Evolutionary conservation across 129 eudicot species (phyloP).

Genomic region (Lactuca saligna): DNA sequence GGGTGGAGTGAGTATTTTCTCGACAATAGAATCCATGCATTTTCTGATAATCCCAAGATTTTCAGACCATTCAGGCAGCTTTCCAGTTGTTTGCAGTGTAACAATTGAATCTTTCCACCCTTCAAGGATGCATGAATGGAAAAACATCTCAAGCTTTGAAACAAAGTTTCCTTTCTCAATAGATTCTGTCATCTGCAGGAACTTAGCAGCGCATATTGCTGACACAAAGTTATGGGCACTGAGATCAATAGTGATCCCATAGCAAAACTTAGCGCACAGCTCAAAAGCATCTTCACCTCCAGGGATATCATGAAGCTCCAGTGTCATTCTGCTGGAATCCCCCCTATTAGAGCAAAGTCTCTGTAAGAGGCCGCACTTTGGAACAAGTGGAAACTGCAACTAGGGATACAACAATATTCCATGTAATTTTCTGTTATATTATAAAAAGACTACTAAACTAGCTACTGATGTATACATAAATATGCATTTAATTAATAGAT

Average conservation of each 20-base stretch:
- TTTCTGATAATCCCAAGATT: constrained; percentile 81
- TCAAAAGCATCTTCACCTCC: constrained; percentile 90
- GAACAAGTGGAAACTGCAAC: constrained; percentile 77
- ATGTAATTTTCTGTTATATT: constrained; percentile 11
- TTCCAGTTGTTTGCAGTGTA: constrained; percentile 48
- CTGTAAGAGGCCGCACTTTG: constrained; percentile 73
- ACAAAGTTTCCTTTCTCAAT: constrained; percentile 60
- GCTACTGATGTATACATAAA: neutral
- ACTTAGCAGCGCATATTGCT: constrained; percentile 75
- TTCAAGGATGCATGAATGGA: constrained; percentile 66
- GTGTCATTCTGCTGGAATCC: constrained; percentile 31
- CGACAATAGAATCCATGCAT: constrained; percentile 75
- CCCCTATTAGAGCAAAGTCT: constrained; percentile 46
- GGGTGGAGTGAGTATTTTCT: constrained; percentile 66
- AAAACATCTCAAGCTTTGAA: constrained; percentile 62
- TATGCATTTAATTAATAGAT: neutral
- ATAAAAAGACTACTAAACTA: neutral
- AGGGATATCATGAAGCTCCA: constrained; percentile 76
- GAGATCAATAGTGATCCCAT: constrained; percentile 72
- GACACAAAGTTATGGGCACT: constrained; percentile 75
- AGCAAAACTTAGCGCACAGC: constrained; percentile 85
- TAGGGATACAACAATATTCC: constrained; percentile 39
- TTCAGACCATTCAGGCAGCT: constrained; percentile 64
- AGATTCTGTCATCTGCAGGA: constrained; percentile 72
- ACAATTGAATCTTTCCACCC: constrained; percentile 79